Evolutionary conservation across 2,329 filamentous ascomycete species (phyloP), one percentile per base, ranked within the genome.

Genomic region (Curvularia sp.): DNA sequence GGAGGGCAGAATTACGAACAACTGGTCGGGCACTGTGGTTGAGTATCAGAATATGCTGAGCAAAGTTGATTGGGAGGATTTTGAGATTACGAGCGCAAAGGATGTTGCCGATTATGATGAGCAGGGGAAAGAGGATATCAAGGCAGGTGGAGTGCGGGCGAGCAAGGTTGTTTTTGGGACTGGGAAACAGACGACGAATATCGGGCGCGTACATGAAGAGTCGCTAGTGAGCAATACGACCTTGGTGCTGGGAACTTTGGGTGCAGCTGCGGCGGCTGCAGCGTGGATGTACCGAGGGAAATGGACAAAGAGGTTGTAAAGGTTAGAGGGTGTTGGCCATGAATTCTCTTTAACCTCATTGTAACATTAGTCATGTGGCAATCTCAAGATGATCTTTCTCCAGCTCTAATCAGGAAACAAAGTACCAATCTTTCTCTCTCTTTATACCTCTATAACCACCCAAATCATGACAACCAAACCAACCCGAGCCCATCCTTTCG

Each of bases 1-100:
- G 0, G 78, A 81, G 0, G 84, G 84, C 0, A 61, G 78, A 38
- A 84, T 87, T 61, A 86, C 83, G 5, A 86, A 86, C 58, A 87
- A 87, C 64, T 87, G 84, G 80, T 72, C 72, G 3, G 78, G 82
- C 0, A 85, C 80, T 0, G 85, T 84, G 5, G 66, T 87, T 0
- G 79, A 83, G 45, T 87, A 87, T 67, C 85, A 87, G 72, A 76
- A 82, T 49, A 60, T 76, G 59, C 60, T 82, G 50, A 67, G 72
- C 8, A 72, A 70, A 15, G 78, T 84, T 0, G 60, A 79, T 21
- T 82, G 79, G 75, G 74, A 74, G 0, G 82, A 84, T 48, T 84
- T 78, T 57, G 76, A 79, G 5, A 66, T 75, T 2, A 55, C 58
- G 18, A 45, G 27, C 15, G 45, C 21, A 10, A 13, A 19, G 18